phyloP scores from a whole-genome alignment of 148 eudicot genomes.

The Rhododendron griersonianum region DNA sequence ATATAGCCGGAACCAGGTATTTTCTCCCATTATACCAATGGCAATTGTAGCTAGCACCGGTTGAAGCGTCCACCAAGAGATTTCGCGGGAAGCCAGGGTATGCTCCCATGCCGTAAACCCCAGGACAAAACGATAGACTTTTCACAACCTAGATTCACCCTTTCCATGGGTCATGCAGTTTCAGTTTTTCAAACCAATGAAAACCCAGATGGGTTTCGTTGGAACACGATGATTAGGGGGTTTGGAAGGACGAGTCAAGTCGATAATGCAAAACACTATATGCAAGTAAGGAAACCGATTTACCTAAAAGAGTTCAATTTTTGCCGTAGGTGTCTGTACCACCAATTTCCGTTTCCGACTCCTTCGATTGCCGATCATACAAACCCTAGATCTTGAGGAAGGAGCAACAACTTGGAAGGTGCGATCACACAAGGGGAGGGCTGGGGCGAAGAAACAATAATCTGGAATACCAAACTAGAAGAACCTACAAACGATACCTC shows the following conservation, averaged over 20 bases:
- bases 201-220: slow-evolving; percentile 34
- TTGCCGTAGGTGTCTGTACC: too few relatives aligned
- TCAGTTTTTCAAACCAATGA: slow-evolving; percentile 10
- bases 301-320: too few relatives aligned
- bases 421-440: too few relatives aligned
- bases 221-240: slow-evolving; percentile 36
- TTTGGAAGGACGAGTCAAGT: slow-evolving; percentile 22
- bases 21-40: slow-evolving; percentile 16
- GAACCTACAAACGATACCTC: too few relatives aligned
- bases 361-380: too few relatives aligned
- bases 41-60: slow-evolving; percentile 24
- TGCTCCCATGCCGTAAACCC: slow-evolving; percentile 11
- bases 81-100: slow-evolving; percentile 20
- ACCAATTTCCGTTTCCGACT: too few relatives aligned
- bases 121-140: neutral
- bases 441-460: too few relatives aligned
- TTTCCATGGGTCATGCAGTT: slow-evolving; percentile 23
- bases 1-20: slow-evolving; percentile 20
- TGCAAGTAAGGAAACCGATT: too few relatives aligned
- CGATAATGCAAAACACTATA: neutral
- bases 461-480: too few relatives aligned
- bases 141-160: too few relatives aligned
- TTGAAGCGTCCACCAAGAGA: slow-evolving; percentile 15
- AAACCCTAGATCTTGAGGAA: too few relatives aligned
- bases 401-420: too few relatives aligned